These are phyloP conservation scores for Brassica balearica DNA, from an alignment of 441 rosid genomes.

Conservation along the genomic window DNA sequence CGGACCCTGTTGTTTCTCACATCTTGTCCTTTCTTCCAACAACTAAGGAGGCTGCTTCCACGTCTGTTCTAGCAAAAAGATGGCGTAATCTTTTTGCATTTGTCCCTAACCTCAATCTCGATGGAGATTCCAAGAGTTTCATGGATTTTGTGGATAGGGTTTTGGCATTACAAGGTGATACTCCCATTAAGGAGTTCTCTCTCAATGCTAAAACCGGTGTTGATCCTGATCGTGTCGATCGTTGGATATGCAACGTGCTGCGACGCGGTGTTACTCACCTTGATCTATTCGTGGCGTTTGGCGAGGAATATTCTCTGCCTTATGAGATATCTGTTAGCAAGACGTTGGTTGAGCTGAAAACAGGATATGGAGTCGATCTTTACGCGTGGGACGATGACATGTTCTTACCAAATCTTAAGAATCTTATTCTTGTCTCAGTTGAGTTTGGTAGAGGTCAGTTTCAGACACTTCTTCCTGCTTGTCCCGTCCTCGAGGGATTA, in stretches of 20 bases:
- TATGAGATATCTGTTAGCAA: constrained; percentile 23
- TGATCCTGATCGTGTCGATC: constrained; percentile 18
- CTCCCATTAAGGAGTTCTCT: constrained; percentile 23
- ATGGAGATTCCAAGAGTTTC: constrained; percentile 2
- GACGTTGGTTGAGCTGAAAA: constrained; percentile 24
- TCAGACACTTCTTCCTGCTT: constrained; percentile 36
- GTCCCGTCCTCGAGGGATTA: constrained; percentile 36
- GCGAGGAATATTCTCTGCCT: constrained; percentile 15
- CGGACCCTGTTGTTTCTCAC: constrained; percentile 16
- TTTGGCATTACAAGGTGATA: constrained; percentile 24
- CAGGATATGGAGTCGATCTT: constrained; percentile 18
- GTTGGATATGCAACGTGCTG: constrained; percentile 35
- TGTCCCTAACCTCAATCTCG: constrained; percentile 26
- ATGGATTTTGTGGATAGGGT: constrained; percentile 34
- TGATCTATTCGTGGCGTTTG: background rate
- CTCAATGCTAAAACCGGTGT: constrained; percentile 14
- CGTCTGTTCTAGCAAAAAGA: constrained; percentile 34
- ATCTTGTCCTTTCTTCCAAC: constrained; percentile 34
- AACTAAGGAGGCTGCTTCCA: constrained; percentile 33
- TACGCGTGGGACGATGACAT: constrained; percentile 19
- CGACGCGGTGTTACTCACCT: constrained; percentile 36
- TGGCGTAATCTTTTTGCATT: constrained; percentile 32
- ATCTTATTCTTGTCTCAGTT: constrained; percentile 28
- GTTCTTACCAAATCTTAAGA: constrained; percentile 30
- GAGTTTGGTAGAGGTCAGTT: constrained; percentile 32